Percentiles rank a stretch among this genome's conserved stretches.
Conservation (phyloP, 139 green algal species). For the Coelastrella sp. region DNA sequence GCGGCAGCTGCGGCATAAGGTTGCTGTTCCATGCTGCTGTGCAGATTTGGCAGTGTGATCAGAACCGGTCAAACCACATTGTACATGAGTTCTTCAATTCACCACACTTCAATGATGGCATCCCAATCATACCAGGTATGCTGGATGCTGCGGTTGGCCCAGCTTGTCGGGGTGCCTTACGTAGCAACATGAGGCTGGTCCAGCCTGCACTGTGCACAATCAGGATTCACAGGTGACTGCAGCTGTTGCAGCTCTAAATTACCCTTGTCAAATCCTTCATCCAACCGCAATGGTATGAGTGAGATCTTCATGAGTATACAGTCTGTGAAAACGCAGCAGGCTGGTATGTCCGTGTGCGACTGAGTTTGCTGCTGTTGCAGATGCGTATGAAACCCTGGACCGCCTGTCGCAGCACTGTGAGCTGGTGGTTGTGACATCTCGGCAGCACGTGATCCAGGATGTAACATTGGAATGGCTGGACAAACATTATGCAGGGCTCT, state of each 20-base stretch:
- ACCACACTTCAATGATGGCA: slow-evolving; percentile 87
- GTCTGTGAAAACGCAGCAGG: no score
- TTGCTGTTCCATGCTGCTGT: not conserved
- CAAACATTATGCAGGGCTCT: slow-evolving; percentile 80
- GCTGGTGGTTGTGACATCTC: slow-evolving; percentile 91
- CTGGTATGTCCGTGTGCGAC: slow-evolving; percentile 52
- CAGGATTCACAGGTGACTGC: no score
- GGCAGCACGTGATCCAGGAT: slow-evolving; percentile 94
- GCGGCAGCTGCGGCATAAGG: slow-evolving; percentile 4
- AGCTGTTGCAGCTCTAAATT: no score
- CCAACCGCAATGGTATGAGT: no score
- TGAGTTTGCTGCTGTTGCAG: slow-evolving; percentile 50
- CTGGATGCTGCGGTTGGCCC: no score
- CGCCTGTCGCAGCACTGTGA: slow-evolving; percentile 72
- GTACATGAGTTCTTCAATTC: slow-evolving; percentile 97
- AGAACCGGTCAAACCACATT: slow-evolving; percentile 85
- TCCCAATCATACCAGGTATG: slow-evolving; percentile 88
- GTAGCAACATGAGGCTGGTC: no score
- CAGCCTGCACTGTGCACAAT: no score
- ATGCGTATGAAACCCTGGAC: slow-evolving; percentile 78
- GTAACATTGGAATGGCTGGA: slow-evolving; percentile 91
- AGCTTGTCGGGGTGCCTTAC: no score
- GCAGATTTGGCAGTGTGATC: slow-evolving; percentile 91
- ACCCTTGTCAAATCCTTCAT: no score
- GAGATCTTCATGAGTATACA: no score